Percentiles rank a stretch among this genome's conserved stretches.
Evolutionary conservation across 1,284 basidiomycete genomes (phyloP).

Genomic region (Agaricales sp.): DNA sequence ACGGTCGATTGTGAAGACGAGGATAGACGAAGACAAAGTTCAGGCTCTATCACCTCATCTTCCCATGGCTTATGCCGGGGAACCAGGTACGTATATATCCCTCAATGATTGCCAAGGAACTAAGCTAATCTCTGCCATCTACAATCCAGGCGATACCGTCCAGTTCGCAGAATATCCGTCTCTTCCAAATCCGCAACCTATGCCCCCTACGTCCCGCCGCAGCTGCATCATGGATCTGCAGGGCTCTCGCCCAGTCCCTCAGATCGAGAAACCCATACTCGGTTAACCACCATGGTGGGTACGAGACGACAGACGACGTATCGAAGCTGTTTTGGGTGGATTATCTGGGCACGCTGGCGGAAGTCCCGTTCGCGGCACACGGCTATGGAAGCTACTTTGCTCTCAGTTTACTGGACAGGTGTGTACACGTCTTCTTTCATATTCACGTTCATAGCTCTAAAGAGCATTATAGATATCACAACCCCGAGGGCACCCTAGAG

Average conservation of each 20-base stretch:
- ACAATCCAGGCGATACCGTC: slow-evolving; percentile 83
- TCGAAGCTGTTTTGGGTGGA: slow-evolving; percentile 95
- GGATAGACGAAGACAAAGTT: slow-evolving; percentile 95
- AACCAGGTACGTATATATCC: slow-evolving; percentile 56
- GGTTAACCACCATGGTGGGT: slow-evolving; percentile 92
- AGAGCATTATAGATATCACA: slow-evolving; percentile 62
- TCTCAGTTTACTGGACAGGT: slow-evolving; percentile 87
- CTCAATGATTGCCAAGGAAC: neutral
- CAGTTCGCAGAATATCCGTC: slow-evolving; percentile 95
- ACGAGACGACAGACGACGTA: slow-evolving; percentile 57
- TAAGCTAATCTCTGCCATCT: too few relatives aligned
- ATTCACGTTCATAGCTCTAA: slow-evolving; percentile 5
- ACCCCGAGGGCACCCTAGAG: slow-evolving; percentile 73
- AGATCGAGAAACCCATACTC: slow-evolving; percentile 84
- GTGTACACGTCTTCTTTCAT: slow-evolving; percentile 15
- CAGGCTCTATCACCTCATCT: slow-evolving; percentile 86
- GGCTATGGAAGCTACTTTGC: slow-evolving; percentile 94
- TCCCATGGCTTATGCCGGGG: slow-evolving; percentile 92
- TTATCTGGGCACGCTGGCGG: slow-evolving; percentile 83
- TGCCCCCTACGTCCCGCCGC: slow-evolving; percentile 84
- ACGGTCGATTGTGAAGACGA: slow-evolving; percentile 95
- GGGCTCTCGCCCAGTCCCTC: slow-evolving; percentile 81
- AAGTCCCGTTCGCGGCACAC: slow-evolving; percentile 91
- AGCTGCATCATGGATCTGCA: slow-evolving; percentile 91
- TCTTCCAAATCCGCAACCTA: slow-evolving; percentile 93